Evolutionary conservation across 495 filamentous ascomycete species (phyloP).

Genomic region (Daldinia childiae): DNA sequence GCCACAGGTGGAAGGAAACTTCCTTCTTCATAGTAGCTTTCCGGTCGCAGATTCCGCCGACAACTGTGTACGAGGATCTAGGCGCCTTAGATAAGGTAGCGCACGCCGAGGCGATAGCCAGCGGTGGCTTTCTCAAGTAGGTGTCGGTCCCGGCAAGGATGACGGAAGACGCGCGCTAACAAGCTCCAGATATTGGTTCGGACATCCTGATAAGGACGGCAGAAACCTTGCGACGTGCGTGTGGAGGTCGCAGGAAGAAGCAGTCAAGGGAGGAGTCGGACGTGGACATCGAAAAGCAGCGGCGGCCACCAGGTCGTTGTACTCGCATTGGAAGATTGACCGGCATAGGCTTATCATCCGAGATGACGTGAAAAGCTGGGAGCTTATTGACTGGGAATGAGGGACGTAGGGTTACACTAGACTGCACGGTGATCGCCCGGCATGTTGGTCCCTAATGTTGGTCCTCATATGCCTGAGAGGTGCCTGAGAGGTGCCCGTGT

Average conservation of each 20-base stretch:
- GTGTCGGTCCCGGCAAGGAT: constrained; percentile 37
- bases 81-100: constrained; percentile 75
- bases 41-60: constrained; percentile 71
- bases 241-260: constrained; percentile 77
- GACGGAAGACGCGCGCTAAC: constrained; percentile 39
- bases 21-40: constrained; percentile 87
- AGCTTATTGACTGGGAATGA: constrained; percentile 66
- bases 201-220: constrained; percentile 67
- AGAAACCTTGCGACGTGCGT: constrained; percentile 81
- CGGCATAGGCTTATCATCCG: constrained; percentile 68
- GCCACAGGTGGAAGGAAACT: constrained; percentile 68
- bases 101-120: constrained; percentile 77
- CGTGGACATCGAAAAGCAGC: constrained; percentile 64
- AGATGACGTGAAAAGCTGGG: constrained; percentile 66
- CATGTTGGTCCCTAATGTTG: constrained; percentile 29
- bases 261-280: constrained; percentile 71
- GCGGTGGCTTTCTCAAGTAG: constrained; percentile 84
- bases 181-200: constrained; percentile 77
- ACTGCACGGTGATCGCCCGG: constrained; percentile 38
- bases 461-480: too few species aligned
- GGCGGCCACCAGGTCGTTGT: constrained; percentile 59
- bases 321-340: constrained; percentile 70
- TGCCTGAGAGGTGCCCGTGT: constrained; percentile 38
- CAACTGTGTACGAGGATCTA: constrained; percentile 68
- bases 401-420: constrained; percentile 41